Conservation (phyloP, 176 grass and related monocot genomes). For the Triticum urartu region DNA sequence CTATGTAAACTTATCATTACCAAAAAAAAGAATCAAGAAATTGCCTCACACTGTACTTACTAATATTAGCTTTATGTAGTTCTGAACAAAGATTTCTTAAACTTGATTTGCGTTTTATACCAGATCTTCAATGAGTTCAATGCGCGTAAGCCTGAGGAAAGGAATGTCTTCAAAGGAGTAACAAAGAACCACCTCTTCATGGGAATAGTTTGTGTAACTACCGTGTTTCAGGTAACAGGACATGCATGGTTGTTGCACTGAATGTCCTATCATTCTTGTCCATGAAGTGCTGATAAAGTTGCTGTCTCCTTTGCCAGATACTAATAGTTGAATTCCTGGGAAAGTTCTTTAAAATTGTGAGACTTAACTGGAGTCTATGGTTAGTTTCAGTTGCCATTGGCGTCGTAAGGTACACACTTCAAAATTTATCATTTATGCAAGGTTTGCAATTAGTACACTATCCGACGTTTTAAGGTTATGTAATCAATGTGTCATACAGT, state of each 20-base stretch:
- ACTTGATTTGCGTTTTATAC: slow-evolving; percentile 14
- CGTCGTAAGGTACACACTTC: slow-evolving; percentile 56
- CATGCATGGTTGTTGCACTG: not conserved
- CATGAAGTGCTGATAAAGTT: slow-evolving; percentile 16
- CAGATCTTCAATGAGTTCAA: slow-evolving; percentile 98
- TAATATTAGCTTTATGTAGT: not conserved
- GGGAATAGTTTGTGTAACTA: slow-evolving; percentile 71
- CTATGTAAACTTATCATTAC: too few species aligned
- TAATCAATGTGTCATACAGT: not conserved
- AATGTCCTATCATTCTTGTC: slow-evolving; percentile 5
- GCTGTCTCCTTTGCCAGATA: slow-evolving; percentile 43
- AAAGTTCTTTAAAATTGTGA: slow-evolving; percentile 84
- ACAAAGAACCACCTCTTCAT: slow-evolving; percentile 81
- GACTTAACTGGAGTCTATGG: slow-evolving; percentile 86
- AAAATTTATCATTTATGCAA: slow-evolving; percentile 11
- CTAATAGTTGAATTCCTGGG: slow-evolving; percentile 93
- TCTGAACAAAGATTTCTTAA: not conserved
- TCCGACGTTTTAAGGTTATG: not conserved
- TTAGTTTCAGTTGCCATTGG: slow-evolving; percentile 79
- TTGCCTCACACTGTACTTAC: too few species aligned
- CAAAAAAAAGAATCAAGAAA: too few species aligned
- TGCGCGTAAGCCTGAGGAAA: slow-evolving; percentile 85
- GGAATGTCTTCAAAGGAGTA: slow-evolving; percentile 76
- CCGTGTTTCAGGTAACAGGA: slow-evolving; percentile 66
- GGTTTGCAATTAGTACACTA: not conserved